These are phyloP conservation scores for Plasmodium coatneyi DNA, from an alignment of 169 alveolate genomes.

Conservation along the genomic window DNA sequence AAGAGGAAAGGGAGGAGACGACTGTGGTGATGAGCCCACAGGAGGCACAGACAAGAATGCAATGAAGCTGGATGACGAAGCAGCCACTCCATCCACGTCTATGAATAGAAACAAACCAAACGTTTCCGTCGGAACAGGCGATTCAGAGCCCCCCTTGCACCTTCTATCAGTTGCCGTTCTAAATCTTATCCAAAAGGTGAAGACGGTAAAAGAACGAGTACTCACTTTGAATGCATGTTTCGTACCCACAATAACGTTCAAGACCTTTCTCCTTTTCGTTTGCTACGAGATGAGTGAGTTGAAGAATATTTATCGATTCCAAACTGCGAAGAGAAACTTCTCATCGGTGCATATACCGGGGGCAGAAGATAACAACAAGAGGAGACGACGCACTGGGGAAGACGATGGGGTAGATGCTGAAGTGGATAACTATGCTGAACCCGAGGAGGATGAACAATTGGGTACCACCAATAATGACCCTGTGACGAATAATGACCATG, in stretches of 20 bases:
- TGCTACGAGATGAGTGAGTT: constrained; percentile 54
- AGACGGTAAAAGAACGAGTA: constrained; percentile 14
- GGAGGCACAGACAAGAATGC: not conserved
- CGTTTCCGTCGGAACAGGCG: not conserved
- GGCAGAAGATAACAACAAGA: not conserved
- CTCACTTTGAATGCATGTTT: constrained; percentile 1
- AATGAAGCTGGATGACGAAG: not conserved
- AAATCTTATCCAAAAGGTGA: constrained; percentile 18
- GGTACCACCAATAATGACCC: not conserved
- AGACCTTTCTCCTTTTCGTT: constrained; percentile 40
- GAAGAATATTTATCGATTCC: not conserved
- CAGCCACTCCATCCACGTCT: not conserved
- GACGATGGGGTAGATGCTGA: not conserved
- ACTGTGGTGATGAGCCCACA: not conserved
- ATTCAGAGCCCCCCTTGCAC: not conserved
- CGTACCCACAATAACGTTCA: constrained; percentile 36
- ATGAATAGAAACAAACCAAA: not conserved
- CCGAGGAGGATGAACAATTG: not conserved
- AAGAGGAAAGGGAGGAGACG: not conserved
- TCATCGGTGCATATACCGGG: not conserved
- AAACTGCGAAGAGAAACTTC: not conserved
- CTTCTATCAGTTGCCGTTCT: constrained; percentile 27
- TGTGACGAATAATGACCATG: not conserved
- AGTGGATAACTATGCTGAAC: not conserved
- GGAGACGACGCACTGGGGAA: not conserved